Conservation (phyloP, 345 rosid genomes). For the Kernera saxatilis region DNA sequence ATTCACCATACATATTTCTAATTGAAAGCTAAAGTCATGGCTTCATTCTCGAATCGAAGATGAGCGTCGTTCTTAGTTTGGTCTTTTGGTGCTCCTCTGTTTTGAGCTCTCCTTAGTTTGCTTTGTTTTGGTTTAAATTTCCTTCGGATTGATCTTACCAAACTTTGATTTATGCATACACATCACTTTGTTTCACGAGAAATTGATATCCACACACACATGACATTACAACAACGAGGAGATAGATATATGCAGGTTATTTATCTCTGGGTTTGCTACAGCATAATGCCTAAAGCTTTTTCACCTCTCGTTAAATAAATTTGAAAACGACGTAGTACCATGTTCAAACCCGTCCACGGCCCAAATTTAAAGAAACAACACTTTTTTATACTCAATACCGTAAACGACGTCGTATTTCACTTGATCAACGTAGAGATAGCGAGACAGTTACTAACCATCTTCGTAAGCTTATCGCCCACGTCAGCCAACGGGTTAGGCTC, state of each 20-base stretch:
- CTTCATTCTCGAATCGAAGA: too few relatives aligned
- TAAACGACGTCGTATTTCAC: slow-evolving; percentile 15
- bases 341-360: slow-evolving; percentile 6
- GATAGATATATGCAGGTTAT: not conserved
- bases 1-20: too few relatives aligned
- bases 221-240: slow-evolving; percentile 6
- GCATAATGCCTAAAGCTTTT: not conserved
- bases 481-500: slow-evolving; percentile 31
- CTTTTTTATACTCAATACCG: too few relatives aligned
- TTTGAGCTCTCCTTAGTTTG: too few relatives aligned
- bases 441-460: slow-evolving; percentile 49
- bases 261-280: slow-evolving; percentile 2
- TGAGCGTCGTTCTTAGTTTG: too few relatives aligned
- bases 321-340: slow-evolving; percentile 1
- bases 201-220: not conserved
- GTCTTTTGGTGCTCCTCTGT: too few relatives aligned
- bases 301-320: not conserved
- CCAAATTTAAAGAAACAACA: not conserved
- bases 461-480: slow-evolving; percentile 24
- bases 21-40: too few relatives aligned
- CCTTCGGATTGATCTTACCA: too few relatives aligned
- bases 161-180: too few relatives aligned
- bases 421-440: slow-evolving; percentile 42
- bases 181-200: slow-evolving; percentile 8
- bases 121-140: too few relatives aligned